Conservation (phyloP, 805 yeast species). For the Kregervanrija fluxuum region DNA sequence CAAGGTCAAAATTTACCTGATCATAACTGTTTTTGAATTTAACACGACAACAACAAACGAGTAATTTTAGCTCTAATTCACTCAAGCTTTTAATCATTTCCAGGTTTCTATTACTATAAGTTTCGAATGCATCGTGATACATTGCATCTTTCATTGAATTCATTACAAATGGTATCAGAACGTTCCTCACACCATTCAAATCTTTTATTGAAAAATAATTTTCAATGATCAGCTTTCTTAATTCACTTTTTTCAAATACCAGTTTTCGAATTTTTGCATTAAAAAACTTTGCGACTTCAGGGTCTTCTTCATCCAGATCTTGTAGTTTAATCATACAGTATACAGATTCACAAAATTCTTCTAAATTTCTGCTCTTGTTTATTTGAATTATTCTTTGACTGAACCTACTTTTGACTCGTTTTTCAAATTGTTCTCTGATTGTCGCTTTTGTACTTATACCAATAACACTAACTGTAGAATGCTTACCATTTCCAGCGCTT, state of each 20-base stretch:
- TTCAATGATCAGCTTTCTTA: slow-evolving; percentile 32
- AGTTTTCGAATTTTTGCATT: slow-evolving; percentile 31
- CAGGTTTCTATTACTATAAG: slow-evolving; percentile 11
- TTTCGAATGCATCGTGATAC: neutral
- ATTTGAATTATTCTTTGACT: slow-evolving; percentile 68
- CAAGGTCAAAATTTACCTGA: slow-evolving; percentile 68
- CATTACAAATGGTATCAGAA: slow-evolving; percentile 35
- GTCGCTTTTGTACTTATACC: slow-evolving; percentile 75
- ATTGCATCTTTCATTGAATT: slow-evolving; percentile 6
- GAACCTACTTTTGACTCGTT: slow-evolving; percentile 84
- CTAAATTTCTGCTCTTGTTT: slow-evolving; percentile 40
- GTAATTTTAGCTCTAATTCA: slow-evolving; percentile 61
- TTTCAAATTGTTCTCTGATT: slow-evolving; percentile 76
- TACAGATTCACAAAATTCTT: slow-evolving; percentile 45
- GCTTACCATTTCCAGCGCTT: slow-evolving; percentile 15
- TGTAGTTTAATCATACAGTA: slow-evolving; percentile 18
- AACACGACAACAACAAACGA: slow-evolving; percentile 72
- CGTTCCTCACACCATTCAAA: slow-evolving; percentile 40
- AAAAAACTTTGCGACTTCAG: slow-evolving; percentile 1
- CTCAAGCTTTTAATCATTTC: slow-evolving; percentile 39
- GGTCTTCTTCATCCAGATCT: slow-evolving; percentile 9
- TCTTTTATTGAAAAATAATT: slow-evolving; percentile 57
- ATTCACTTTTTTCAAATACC: slow-evolving; percentile 20
- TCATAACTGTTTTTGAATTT: slow-evolving; percentile 49
- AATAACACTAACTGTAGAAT: slow-evolving; percentile 66